Conservation (phyloP, 495 filamentous ascomycete species). For the Rostrohypoxylon terebratum region DNA sequence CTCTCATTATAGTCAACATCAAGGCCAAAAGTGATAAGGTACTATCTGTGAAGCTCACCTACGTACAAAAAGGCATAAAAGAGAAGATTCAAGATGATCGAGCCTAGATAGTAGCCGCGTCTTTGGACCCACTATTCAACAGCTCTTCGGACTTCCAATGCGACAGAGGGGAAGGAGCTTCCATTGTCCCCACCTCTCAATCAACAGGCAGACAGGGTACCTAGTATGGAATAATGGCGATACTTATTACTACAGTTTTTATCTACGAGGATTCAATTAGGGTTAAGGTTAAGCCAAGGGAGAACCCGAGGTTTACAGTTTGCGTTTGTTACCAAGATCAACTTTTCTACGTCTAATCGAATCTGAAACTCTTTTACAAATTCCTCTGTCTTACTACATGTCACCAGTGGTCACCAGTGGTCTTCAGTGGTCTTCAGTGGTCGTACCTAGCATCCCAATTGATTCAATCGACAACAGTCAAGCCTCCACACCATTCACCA, state of each 20-base stretch:
- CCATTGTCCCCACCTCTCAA: conserved; percentile 29
- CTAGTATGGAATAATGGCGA: conserved; percentile 45
- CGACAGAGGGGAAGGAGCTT: conserved; percentile 19
- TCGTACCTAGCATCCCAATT: conserved; percentile 37
- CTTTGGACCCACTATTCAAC: conserved; percentile 23
- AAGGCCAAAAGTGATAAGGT: conserved; percentile 12
- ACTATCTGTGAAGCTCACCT: neutral
- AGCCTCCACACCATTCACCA: neutral
- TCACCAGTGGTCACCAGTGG: neutral
- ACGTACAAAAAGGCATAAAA: neutral
- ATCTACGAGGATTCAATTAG: conserved; percentile 31
- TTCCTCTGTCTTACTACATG: conserved; percentile 9
- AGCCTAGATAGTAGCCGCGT: conserved; percentile 11
- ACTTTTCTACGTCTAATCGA: conserved; percentile 14
- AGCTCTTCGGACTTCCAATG: conserved; percentile 31
- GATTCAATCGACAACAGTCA: conserved; percentile 24
- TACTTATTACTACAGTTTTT: conserved; percentile 35
- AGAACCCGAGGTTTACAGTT: conserved; percentile 22
- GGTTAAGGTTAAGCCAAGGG: conserved; percentile 31
- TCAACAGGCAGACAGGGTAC: too few relatives aligned
- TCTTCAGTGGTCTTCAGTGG: too few relatives aligned
- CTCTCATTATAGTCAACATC: conserved; percentile 3
- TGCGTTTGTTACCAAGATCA: conserved; percentile 11
- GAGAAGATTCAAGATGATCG: conserved; percentile 20
- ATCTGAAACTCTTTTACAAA: neutral